Evolutionary conservation across 257 asterid genomes (phyloP).

Genomic region (Solanum piurae): DNA sequence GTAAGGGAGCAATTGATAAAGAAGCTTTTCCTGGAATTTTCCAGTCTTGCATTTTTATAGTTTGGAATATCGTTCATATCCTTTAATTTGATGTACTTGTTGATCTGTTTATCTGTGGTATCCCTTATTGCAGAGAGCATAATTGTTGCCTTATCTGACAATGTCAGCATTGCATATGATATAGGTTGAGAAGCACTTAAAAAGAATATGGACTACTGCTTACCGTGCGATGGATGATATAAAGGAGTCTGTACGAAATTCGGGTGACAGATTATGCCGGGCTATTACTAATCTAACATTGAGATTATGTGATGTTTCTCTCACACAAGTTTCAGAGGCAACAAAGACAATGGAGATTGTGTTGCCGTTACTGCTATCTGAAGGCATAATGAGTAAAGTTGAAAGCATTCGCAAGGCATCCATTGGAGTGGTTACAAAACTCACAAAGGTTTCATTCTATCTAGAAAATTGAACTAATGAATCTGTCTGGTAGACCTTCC

Average conservation of each 20-base stretch:
- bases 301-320: slow-evolving; percentile 86
- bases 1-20: not conserved
- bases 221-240: slow-evolving; percentile 97
- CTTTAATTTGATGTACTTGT: not conserved
- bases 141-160: not conserved
- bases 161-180: not conserved
- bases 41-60: not conserved
- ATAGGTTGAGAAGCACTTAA: slow-evolving; percentile 84
- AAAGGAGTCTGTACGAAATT: slow-evolving; percentile 91
- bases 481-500: not conserved
- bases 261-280: slow-evolving; percentile 93
- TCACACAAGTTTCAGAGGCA: slow-evolving; percentile 72
- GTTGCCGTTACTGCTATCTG: slow-evolving; percentile 78
- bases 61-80: not conserved
- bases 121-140: not conserved
- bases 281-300: slow-evolving; percentile 70
- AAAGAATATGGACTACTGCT: slow-evolving; percentile 80
- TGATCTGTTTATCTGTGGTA: not conserved
- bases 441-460: slow-evolving; percentile 54
- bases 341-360: slow-evolving; percentile 72
- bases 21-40: not conserved
- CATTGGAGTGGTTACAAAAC: slow-evolving; percentile 73
- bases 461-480: not conserved
- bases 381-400: slow-evolving; percentile 92
- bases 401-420: slow-evolving; percentile 89